Evolutionary conservation across 2,329 filamentous ascomycete species (phyloP), one percentile per base, ranked within the genome.

Genomic region (Fusarium albidum): DNA sequence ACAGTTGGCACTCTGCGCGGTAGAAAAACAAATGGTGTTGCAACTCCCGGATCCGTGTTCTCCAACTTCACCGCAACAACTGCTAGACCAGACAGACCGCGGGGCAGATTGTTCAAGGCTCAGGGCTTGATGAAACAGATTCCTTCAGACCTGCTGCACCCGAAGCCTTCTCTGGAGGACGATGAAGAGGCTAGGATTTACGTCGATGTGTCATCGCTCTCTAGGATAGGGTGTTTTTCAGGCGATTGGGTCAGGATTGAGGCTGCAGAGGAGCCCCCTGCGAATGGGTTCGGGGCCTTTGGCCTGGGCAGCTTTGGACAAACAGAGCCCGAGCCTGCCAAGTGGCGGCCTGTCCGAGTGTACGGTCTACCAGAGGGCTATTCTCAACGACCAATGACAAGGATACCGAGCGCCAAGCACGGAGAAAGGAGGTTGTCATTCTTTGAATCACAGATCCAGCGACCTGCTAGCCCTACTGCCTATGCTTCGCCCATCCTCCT

Each of bases 221-320:
- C 91, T 12, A 92, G 93, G 64, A 89, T 99, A 47, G 93, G 94
- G 13, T 98, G 94, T 72, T 99, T 99, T 70, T 98, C 94, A 1
- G 95, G 95, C 26, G 95, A 99, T 69, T 99, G 95, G 95, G 92
- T 96, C 10, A 87, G 89, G 17, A 80, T 97, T 10, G 92, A 96
- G 74, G 82, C 85, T 6, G 83, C 90, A 0, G 83, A 90, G 61
- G 91, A 92, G 68, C 89, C 91, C 53, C 88, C 83, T 17, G 76
- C 79, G 13, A 89, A 85, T 70, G 89, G 81, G 14, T 84, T 85
- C 61, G 89, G 83, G 43, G 77, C 82, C 0, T 89, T 87, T 76
- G 87, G 87, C 3, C 78, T 92, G 4, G 86, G 85, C 17, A 87
- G 84, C 57, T 90, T 87, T 59, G 71, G 70, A 2, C 68, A 73